Evolutionary conservation across 2,329 filamentous ascomycete genomes (phyloP).

Genomic region (Dothistroma pini): DNA sequence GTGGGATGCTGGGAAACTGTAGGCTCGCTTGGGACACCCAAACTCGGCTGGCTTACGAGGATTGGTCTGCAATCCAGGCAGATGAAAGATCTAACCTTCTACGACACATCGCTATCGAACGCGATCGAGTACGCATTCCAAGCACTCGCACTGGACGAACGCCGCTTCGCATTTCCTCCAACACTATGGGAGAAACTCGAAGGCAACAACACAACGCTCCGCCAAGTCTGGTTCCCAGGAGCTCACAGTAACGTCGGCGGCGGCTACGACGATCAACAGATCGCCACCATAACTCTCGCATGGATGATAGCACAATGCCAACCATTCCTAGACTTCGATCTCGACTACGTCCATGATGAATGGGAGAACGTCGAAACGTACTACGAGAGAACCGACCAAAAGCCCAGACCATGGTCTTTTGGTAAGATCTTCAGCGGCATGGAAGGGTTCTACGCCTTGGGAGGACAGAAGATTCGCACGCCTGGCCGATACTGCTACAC

Average conservation of each 20-base stretch:
- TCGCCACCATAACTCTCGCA: constrained; percentile 51
- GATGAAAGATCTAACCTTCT: constrained; percentile 42
- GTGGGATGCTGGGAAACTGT: constrained; percentile 48
- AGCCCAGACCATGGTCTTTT: constrained; percentile 47
- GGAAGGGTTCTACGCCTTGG: constrained; percentile 46
- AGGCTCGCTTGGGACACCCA: constrained; percentile 44
- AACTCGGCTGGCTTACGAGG: constrained; percentile 41
- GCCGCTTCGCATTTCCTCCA: constrained; percentile 40
- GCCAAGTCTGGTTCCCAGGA: constrained; percentile 50
- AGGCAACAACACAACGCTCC: constrained; percentile 43
- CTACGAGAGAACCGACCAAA: constrained; percentile 42
- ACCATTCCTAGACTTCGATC: constrained; percentile 47
- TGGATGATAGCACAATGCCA: constrained; percentile 56
- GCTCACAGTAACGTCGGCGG: constrained; percentile 46
- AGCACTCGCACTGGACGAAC: constrained; percentile 44
- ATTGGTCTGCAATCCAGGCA: constrained; percentile 33
- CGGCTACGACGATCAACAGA: constrained; percentile 45
- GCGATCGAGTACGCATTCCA: constrained; percentile 45
- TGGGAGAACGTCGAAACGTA: constrained; percentile 44
- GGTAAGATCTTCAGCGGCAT: constrained; percentile 46
- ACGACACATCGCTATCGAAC: constrained; percentile 45
- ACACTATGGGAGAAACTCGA: constrained; percentile 43
- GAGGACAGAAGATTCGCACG: constrained; percentile 44
- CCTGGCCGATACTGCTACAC: constrained; percentile 48
- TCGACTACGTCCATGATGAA: constrained; percentile 47